phyloP scores from a whole-genome alignment of 305 asterid genomes.

The Vinca major region DNA sequence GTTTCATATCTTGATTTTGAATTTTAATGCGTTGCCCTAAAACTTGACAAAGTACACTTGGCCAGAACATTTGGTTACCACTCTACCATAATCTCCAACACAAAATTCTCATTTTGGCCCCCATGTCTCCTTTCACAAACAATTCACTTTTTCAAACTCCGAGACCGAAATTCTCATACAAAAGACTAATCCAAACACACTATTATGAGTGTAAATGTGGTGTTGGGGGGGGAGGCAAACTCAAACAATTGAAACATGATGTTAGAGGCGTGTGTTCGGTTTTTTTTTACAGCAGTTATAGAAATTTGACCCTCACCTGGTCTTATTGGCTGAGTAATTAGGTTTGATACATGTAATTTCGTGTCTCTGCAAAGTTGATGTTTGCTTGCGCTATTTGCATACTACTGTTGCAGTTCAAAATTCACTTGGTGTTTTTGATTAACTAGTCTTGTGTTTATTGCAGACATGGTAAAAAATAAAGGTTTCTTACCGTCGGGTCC shows the following conservation, averaged over 20 bases:
- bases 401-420: conserved; percentile 1
- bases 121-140: too few species aligned
- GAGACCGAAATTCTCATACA: too few species aligned
- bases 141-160: too few species aligned
- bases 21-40: background rate
- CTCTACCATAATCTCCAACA: background rate
- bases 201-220: background rate
- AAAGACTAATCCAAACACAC: too few species aligned
- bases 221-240: background rate
- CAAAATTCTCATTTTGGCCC: too few species aligned
- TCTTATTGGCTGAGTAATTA: background rate
- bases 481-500: conserved; percentile 98
- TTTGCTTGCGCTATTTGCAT: background rate
- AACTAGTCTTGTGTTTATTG: conserved; percentile 14
- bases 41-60: background rate
- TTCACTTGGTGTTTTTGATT: conserved; percentile 1
- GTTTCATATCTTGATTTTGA: background rate
- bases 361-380: background rate
- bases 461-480: conserved; percentile 96
- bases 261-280: background rate
- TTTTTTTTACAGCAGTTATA: background rate
- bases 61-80: background rate
- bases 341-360: background rate
- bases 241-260: background rate
- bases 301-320: background rate